A percentile compares a stretch with the other conserved stretches of the same genome.
Evolutionary conservation across 352 stramenopile genomes (phyloP).

Genomic region (Globisporangium echinulatum): DNA sequence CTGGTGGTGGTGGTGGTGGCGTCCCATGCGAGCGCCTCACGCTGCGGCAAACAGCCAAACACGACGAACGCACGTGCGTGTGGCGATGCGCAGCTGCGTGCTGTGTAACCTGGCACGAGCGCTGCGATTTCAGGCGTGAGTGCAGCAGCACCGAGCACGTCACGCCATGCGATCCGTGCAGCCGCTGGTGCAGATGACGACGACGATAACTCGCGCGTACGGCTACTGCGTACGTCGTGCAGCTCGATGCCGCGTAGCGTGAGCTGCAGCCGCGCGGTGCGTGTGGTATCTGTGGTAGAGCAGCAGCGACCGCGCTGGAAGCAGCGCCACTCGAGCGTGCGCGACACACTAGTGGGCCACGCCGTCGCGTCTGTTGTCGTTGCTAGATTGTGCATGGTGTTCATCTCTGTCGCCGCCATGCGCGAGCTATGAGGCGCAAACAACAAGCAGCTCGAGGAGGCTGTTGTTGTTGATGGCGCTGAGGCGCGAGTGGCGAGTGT

Average conservation of each 20-base stretch:
- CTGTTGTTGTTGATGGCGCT: too few relatives aligned
- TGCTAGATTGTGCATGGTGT: not conserved
- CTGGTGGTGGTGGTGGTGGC: not conserved
- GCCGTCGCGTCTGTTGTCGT: not conserved
- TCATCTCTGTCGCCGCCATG: not conserved
- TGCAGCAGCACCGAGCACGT: constrained; percentile 35
- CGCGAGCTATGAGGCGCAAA: too few relatives aligned
- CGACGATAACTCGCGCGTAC: not conserved
- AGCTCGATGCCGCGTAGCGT: constrained; percentile 6
- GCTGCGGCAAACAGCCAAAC: constrained; percentile 24
- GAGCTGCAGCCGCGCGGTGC: constrained; percentile 1
- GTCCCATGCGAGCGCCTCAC: not conserved
- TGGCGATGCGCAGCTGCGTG: constrained; percentile 10
- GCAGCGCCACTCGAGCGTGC: constrained; percentile 6
- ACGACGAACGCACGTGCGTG: constrained; percentile 25
- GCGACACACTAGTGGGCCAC: not conserved
- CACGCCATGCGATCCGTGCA: constrained; percentile 31
- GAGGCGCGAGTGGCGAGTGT: too few relatives aligned
- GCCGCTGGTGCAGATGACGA: not conserved
- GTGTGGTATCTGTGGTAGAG: not conserved
- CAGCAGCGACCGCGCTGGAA: not conserved
- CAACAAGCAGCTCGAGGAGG: too few relatives aligned
- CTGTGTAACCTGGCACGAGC: constrained; percentile 19
- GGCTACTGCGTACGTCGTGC: not conserved
- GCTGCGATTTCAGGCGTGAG: constrained; percentile 14